These are phyloP conservation scores for Penicillium diatomitis DNA, from an alignment of 495 filamentous ascomycete species.

Conservation along the genomic window DNA sequence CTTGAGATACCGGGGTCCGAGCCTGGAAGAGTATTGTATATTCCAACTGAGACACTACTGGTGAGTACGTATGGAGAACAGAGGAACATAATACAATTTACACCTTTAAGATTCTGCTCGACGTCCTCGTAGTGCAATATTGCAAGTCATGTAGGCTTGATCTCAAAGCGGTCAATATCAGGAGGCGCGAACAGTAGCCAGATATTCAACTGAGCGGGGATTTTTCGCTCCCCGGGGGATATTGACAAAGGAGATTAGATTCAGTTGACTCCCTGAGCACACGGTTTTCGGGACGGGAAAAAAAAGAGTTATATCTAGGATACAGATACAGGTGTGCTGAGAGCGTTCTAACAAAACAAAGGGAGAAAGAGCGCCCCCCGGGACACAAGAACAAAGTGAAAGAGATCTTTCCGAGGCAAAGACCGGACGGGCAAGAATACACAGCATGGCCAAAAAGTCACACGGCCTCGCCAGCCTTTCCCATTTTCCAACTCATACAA, in stretches of 20 bases:
- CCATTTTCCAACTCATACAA: conserved; percentile 29
- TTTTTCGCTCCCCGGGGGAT: neutral
- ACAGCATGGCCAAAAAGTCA: conserved; percentile 23
- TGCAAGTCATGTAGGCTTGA: too few species aligned
- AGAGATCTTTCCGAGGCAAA: conserved; percentile 15
- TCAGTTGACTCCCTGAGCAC: conserved; percentile 29
- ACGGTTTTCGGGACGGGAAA: conserved; percentile 36
- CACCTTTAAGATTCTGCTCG: too few species aligned
- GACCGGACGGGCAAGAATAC: conserved; percentile 21
- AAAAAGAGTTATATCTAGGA: conserved; percentile 37
- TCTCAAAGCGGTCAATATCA: too few species aligned
- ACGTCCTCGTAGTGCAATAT: too few species aligned
- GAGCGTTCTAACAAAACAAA: conserved; percentile 39
- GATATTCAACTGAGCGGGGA: neutral
- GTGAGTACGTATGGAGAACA: too few species aligned
- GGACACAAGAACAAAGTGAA: conserved; percentile 22
- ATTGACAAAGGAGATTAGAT: conserved; percentile 38
- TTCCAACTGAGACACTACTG: too few species aligned
- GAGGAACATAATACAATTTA: too few species aligned
- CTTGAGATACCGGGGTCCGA: neutral
- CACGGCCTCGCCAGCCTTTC: conserved; percentile 22
- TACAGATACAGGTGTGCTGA: conserved; percentile 42
- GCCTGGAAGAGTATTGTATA: too few species aligned
- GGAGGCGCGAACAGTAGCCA: too few species aligned
- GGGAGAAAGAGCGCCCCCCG: conserved; percentile 19